Evolutionary conservation across 2,329 filamentous ascomycete species (phyloP), one percentile per base, ranked within the genome.

Genomic region (Mariannaea sp.): DNA sequence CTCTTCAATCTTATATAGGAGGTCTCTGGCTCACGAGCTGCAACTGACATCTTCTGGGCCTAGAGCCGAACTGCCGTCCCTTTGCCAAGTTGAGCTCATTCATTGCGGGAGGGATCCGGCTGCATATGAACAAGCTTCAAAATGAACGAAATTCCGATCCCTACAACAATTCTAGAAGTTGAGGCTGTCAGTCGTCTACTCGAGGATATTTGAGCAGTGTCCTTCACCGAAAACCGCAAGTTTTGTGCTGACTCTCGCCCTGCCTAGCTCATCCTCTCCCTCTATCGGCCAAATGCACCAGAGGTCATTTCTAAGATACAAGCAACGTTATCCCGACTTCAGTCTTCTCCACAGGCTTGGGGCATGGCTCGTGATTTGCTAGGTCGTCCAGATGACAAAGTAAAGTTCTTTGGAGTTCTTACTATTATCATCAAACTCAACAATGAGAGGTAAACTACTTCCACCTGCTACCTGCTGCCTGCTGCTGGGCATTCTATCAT

Each of bases 351-450:
- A 2, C 80, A 90, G 65, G 93, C 92, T 49, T 99, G 94, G 94
- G 81, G 88, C 50, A 80, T 97, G 39, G 92, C 91, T 16, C 86
- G 93, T 66, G 83, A 84, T 45, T 78, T 97, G 12, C 77, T 97
- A 9, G 77, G 77, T 44, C 85, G 84, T 56, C 75, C 82, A 17
- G 85, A 90, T 61, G 82, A 88, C 56, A 87, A 92, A 65, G 84
- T 94, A 61, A 88, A 89, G 59, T 97, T 97, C 73, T 96, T 96
- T 69, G 94, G 91, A 12, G 93, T 92, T 24, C 80, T 97, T 54
- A 97, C 93, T 0, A 88, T 97, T 61, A 95, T 91, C 44, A 85
- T 97, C 64, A 99, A 97, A 74, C 83, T 97, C 53, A 97, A 97
- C 69, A 88, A 87, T n/a, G 90, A 94, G 68, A 90, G 86, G 88